phyloP scores from a whole-genome alignment of 108 stramenopile species.

The Epithemia pelagica region DNA sequence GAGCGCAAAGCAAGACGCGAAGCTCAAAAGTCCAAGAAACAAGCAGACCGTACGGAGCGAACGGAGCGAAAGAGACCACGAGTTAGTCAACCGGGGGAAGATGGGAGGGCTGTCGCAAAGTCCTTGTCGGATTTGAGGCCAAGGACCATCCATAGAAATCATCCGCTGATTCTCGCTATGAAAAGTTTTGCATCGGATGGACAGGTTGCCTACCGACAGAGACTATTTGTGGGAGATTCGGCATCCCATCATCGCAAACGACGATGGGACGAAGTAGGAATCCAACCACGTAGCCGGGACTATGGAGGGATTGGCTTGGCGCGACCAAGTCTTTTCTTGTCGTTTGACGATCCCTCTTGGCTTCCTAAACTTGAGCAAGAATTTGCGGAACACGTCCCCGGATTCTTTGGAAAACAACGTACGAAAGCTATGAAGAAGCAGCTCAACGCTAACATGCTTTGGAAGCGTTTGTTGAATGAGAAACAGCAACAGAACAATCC shows the following conservation, averaged over 20 bases:
- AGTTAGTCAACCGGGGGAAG: no score
- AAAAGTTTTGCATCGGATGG: not conserved
- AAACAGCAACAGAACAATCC: conserved; percentile 16
- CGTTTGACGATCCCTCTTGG: conserved; percentile 61
- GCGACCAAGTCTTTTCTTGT: conserved; percentile 50
- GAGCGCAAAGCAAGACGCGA: not conserved
- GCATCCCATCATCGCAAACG: conserved; percentile 8
- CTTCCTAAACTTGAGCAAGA: conserved; percentile 64
- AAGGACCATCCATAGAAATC: no score
- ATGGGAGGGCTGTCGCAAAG: no score
- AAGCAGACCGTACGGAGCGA: no score
- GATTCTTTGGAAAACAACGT: conserved; percentile 81
- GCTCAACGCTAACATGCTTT: conserved; percentile 62
- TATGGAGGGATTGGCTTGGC: conserved; percentile 83
- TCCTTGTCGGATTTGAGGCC: no score
- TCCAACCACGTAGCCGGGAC: conserved; percentile 72
- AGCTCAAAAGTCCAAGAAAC: no score
- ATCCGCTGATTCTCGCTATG: no score
- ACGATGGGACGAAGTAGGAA: conserved; percentile 36
- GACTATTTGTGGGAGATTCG: conserved; percentile 1
- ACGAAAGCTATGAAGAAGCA: conserved; percentile 79
- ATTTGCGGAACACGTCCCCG: conserved; percentile 76
- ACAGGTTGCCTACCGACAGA: not conserved
- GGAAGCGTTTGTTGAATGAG: conserved; percentile 44
- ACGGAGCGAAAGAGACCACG: no score